These are phyloP conservation scores for Globomyces sp. DNA, from an alignment of 371 early-diverging fungal species.

Conservation along the genomic window DNA sequence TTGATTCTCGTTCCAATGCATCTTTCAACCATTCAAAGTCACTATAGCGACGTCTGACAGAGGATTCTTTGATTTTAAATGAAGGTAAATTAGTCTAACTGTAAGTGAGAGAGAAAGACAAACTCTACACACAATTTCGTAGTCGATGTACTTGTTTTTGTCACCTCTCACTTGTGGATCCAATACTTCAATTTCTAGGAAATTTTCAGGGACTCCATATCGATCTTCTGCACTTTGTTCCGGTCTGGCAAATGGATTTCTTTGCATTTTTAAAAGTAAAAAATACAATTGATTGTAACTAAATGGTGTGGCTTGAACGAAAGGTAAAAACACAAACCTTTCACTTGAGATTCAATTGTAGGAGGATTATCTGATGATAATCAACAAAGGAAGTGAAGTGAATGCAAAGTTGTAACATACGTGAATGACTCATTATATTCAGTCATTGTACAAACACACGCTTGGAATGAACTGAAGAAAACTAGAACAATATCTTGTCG, in stretches of 20 bases:
- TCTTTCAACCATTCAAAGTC: slow-evolving; percentile 95
- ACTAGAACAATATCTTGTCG: too few relatives aligned
- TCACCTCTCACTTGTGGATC: slow-evolving; percentile 88
- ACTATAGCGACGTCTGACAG: slow-evolving; percentile 91
- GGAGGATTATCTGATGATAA: too few relatives aligned
- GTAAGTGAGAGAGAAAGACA: slow-evolving; percentile 20
- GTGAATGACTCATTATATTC: too few relatives aligned
- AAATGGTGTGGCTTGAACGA: too few relatives aligned
- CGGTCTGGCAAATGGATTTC: background rate
- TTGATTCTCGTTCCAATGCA: slow-evolving; percentile 85
- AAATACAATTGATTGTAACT: background rate
- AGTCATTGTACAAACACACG: too few relatives aligned
- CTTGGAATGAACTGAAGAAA: too few relatives aligned
- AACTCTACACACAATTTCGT: slow-evolving; percentile 91
- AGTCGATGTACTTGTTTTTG: slow-evolving; percentile 91
- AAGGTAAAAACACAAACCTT: too few relatives aligned
- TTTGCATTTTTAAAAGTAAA: slow-evolving; percentile 4
- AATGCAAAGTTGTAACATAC: too few relatives aligned
- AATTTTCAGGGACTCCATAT: slow-evolving; percentile 95
- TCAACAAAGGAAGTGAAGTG: too few relatives aligned
- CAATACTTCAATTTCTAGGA: slow-evolving; percentile 92
- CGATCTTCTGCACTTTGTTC: slow-evolving; percentile 58
- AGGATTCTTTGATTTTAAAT: slow-evolving; percentile 83
- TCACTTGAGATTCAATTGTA: too few relatives aligned
- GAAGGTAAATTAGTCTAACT: slow-evolving; percentile 93